Conservation (phyloP, 345 rosid species). For the Anastatica hierochuntica region DNA sequence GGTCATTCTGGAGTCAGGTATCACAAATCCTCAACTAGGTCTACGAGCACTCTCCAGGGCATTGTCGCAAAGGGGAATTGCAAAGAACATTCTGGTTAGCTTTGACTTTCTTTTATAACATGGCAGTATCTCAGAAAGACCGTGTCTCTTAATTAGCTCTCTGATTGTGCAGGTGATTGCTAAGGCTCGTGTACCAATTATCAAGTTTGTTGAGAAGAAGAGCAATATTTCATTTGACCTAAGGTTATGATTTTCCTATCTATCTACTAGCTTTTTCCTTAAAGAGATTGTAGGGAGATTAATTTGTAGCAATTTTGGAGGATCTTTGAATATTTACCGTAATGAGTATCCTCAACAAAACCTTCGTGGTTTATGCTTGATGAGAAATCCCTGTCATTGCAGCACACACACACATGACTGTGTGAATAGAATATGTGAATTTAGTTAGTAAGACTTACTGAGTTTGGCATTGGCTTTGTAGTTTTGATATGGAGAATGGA, state of each 20-base stretch:
- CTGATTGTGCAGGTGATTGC: slow-evolving; percentile 57
- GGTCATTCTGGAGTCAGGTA: slow-evolving; percentile 72
- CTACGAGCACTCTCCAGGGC: slow-evolving; percentile 75
- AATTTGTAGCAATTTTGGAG: not conserved
- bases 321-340: not conserved
- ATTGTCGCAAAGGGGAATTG: slow-evolving; percentile 68
- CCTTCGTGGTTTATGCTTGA: not conserved
- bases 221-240: slow-evolving; percentile 75
- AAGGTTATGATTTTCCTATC: slow-evolving; percentile 36
- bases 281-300: too few relatives aligned
- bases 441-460: slow-evolving; percentile 3
- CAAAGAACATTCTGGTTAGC: slow-evolving; percentile 72
- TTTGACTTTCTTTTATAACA: not conserved
- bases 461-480: slow-evolving; percentile 26
- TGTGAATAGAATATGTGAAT: not conserved
- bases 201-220: slow-evolving; percentile 82
- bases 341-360: not conserved
- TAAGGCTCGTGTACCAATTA: slow-evolving; percentile 88
- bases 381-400: not conserved
- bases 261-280: not conserved
- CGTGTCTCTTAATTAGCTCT: not conserved
- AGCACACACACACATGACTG: not conserved
- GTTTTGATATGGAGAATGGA: slow-evolving; percentile 86
- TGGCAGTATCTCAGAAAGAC: not conserved
- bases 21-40: slow-evolving; percentile 60